phyloP scores from a whole-genome alignment of 371 early-diverging fungal genomes.

The Coemansia sp. region DNA sequence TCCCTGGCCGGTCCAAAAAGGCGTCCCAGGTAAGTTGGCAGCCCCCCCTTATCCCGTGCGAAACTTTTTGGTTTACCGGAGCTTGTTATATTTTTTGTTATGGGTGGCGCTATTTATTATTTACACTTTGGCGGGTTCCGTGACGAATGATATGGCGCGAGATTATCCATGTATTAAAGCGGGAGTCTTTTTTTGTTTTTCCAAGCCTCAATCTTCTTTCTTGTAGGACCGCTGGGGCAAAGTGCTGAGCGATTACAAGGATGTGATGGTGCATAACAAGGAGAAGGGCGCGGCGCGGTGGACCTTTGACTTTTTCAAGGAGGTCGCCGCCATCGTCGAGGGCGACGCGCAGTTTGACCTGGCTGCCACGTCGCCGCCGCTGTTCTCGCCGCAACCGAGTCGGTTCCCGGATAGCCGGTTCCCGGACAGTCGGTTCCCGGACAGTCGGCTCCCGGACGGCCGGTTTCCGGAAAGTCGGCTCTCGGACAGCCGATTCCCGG shows the following conservation, averaged over 20 bases:
- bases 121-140: no score
- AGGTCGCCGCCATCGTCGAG: conserved; percentile 44
- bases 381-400: conserved; percentile 3
- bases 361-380: conserved; percentile 19
- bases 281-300: conserved; percentile 50
- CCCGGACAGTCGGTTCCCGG: no score
- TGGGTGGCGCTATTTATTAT: background rate
- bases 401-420: background rate
- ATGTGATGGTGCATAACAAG: conserved; percentile 47
- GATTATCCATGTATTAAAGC: background rate
- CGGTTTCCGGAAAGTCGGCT: no score
- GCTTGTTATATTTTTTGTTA: background rate
- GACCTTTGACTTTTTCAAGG: conserved; percentile 51
- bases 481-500: no score
- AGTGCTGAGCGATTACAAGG: conserved; percentile 50
- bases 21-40: conserved; percentile 44
- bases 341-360: conserved; percentile 42
- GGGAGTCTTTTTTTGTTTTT: background rate
- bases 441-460: no score
- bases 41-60: no score
- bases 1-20: conserved; percentile 48
- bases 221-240: conserved; percentile 50
- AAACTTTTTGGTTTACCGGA: background rate
- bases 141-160: no score
- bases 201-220: background rate